These are phyloP conservation scores for Tilletia indica DNA, from an alignment of 1,284 basidiomycete species.

Conservation along the genomic window DNA sequence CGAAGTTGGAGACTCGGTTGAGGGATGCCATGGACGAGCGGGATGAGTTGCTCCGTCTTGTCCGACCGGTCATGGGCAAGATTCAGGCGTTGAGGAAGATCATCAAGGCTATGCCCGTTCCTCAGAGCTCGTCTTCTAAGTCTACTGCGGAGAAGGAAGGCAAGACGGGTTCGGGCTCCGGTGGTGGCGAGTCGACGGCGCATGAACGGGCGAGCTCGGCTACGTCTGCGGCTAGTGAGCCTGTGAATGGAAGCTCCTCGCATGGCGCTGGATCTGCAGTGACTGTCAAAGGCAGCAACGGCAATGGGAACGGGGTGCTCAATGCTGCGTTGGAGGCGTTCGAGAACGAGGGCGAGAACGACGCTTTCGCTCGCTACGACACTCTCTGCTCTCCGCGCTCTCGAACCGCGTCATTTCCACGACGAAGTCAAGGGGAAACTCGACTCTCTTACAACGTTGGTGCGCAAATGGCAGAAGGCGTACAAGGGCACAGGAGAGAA, in stretches of 20 bases:
- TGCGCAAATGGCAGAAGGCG: constrained; percentile 93
- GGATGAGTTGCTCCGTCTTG: constrained; percentile 34
- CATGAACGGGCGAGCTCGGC: constrained; percentile 6
- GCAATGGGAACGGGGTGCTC: background rate
- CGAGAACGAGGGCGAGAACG: constrained; percentile 29
- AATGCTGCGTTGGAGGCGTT: constrained; percentile 36
- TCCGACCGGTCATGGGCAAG: constrained; percentile 31
- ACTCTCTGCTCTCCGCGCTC: constrained; percentile 63
- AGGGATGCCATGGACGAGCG: constrained; percentile 35
- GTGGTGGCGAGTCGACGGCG: background rate
- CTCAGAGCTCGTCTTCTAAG: constrained; percentile 21
- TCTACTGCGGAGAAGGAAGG: background rate
- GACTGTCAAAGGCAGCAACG: no score
- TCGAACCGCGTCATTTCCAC: constrained; percentile 71
- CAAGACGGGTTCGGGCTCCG: background rate
- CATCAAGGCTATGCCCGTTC: constrained; percentile 37
- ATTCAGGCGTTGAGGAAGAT: constrained; percentile 30
- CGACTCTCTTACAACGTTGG: constrained; percentile 64
- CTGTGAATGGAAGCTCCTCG: background rate
- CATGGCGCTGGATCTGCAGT: no score
- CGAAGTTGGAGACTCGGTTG: constrained; percentile 35
- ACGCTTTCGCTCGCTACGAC: constrained; percentile 31
- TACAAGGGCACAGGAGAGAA: constrained; percentile 71
- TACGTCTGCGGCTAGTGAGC: background rate
- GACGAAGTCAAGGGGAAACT: constrained; percentile 76